These are phyloP conservation scores for Acorus gramineus DNA, from an alignment of 106 monocot species.

Conservation along the genomic window DNA sequence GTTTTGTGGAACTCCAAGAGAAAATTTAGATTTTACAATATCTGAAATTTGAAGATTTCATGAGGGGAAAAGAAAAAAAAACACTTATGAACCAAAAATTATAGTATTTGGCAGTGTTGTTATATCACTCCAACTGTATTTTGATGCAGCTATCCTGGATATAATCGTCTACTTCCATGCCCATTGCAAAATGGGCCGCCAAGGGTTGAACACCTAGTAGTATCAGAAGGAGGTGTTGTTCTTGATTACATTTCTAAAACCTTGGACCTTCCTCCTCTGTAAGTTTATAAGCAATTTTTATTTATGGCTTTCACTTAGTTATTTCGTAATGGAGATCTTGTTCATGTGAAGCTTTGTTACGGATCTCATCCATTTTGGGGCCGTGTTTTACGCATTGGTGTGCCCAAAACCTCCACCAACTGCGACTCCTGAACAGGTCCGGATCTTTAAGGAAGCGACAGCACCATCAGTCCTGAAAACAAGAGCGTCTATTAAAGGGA, in stretches of 20 bases:
- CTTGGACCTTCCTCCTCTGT: slow-evolving; percentile 78
- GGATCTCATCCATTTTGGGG: slow-evolving; percentile 95
- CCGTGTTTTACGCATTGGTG: slow-evolving; percentile 86
- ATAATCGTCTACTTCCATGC: slow-evolving; percentile 69
- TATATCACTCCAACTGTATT: background rate
- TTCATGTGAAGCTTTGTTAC: slow-evolving; percentile 70
- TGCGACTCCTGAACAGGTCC: slow-evolving; percentile 75
- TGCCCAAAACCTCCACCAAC: slow-evolving; percentile 83
- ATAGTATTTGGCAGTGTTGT: background rate
- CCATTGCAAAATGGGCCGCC: slow-evolving; percentile 47
- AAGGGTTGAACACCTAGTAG: slow-evolving; percentile 86
- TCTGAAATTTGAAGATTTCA: too few relatives aligned
- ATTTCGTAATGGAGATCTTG: background rate
- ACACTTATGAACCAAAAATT: background rate
- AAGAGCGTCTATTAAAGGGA: slow-evolving; percentile 85
- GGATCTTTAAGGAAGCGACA: slow-evolving; percentile 65
- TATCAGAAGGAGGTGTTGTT: slow-evolving; percentile 45
- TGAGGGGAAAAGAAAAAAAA: background rate
- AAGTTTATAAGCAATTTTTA: slow-evolving; percentile 15
- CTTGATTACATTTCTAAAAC: slow-evolving; percentile 63
- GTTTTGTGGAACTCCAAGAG: too few relatives aligned
- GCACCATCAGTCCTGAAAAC: slow-evolving; percentile 58
- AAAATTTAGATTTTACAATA: too few relatives aligned
- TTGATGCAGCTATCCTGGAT: slow-evolving; percentile 49
- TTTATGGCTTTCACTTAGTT: background rate